Evolutionary conservation across 1,284 basidiomycete genomes (phyloP).

Genomic region (Cutaneotrichosporon sp.): DNA sequence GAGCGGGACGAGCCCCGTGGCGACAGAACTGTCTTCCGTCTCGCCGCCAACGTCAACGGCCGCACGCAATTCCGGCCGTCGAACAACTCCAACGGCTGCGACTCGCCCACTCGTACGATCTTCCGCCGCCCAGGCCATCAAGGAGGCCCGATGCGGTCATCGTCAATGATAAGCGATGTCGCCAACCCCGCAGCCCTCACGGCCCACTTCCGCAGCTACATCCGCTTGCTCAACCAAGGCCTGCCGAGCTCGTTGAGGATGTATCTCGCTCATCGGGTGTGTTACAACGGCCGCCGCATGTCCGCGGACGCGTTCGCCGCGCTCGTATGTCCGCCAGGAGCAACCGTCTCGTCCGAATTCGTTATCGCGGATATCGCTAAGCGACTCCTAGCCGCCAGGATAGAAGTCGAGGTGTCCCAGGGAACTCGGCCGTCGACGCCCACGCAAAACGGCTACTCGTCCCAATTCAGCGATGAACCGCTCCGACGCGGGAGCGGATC

Average conservation of each 20-base stretch:
- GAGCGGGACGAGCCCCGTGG: too few species aligned
- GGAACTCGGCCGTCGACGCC: not conserved
- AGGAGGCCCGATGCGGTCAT: not conserved
- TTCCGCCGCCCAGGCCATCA: not conserved
- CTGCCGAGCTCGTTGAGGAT: not conserved
- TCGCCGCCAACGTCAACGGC: too few species aligned
- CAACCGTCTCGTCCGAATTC: constrained; percentile 2
- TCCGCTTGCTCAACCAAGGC: constrained; percentile 13
- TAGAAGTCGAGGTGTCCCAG: constrained; percentile 8
- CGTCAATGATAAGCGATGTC: not conserved
- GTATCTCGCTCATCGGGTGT: constrained; percentile 3
- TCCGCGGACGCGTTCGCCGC: not conserved
- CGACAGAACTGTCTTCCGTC: too few species aligned
- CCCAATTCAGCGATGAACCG: too few species aligned
- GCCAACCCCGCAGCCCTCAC: constrained; percentile 8
- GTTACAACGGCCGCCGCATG: constrained; percentile 3
- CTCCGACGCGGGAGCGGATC: not conserved
- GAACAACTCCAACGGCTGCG: too few species aligned
- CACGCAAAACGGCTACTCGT: too few species aligned
- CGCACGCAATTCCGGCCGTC: too few species aligned
- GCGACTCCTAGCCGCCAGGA: constrained; percentile 11
- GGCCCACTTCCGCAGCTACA: constrained; percentile 11
- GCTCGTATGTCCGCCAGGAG: not conserved
- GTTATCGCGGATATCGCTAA: constrained; percentile 11
- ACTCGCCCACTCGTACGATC: not conserved